These are phyloP conservation scores for Herpetomonas samuelpessoai DNA, from an alignment of 208 protist species.

Conservation along the genomic window DNA sequence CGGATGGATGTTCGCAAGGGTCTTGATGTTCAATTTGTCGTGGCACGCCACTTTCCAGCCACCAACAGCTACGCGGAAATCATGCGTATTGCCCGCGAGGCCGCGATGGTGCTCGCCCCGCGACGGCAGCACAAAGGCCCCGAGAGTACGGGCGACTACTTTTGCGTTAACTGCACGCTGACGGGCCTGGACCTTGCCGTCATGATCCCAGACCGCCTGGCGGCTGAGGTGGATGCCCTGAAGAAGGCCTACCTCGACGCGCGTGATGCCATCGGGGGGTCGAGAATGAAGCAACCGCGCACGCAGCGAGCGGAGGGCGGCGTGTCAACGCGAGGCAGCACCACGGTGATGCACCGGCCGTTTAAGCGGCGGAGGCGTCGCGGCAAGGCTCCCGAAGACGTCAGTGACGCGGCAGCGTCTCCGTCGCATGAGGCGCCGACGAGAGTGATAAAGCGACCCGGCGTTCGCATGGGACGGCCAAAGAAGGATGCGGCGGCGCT, in stretches of 20 bases:
- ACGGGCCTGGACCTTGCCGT: conserved; percentile 4
- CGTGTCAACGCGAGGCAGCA: too few relatives aligned
- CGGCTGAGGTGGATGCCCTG: conserved; percentile 7
- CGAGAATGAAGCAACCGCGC: too few relatives aligned
- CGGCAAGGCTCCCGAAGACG: too few relatives aligned
- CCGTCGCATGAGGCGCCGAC: too few relatives aligned
- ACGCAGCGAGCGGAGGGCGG: too few relatives aligned
- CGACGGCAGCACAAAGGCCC: conserved; percentile 14
- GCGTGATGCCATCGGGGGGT: neutral
- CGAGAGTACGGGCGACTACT: conserved; percentile 2
- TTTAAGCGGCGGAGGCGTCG: too few relatives aligned
- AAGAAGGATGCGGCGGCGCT: neutral
- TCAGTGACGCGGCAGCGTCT: too few relatives aligned
- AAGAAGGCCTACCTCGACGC: conserved; percentile 6
- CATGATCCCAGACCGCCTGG: conserved; percentile 16
- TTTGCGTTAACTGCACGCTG: conserved; percentile 10
- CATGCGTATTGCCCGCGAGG: neutral
- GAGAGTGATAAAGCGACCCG: too few relatives aligned
- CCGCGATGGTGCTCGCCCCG: conserved; percentile 5
- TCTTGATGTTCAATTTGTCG: neutral
- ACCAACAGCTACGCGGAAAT: conserved; percentile 20
- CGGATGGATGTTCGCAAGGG: conserved; percentile 22
- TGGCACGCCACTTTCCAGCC: neutral
- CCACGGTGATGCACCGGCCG: too few relatives aligned
- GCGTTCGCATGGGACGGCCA: neutral